These are phyloP conservation scores for Tolypocladium ophioglossoides DNA, from an alignment of 2,329 filamentous ascomycete genomes.

Conservation along the genomic window DNA sequence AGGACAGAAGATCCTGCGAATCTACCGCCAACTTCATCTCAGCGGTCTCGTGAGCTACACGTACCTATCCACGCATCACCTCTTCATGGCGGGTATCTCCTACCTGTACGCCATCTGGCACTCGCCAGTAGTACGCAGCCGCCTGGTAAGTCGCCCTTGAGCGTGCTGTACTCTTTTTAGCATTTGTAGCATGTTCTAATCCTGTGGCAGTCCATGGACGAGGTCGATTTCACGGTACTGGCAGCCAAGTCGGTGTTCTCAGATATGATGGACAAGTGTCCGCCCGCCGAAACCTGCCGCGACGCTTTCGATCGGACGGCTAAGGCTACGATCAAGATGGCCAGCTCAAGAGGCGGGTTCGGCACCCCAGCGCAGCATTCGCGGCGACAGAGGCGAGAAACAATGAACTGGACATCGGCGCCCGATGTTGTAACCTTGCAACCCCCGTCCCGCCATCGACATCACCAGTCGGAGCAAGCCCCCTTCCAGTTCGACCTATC, in stretches of 20 bases:
- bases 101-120: conserved; percentile 98
- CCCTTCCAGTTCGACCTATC: conserved; percentile 25
- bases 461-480: conserved; percentile 19
- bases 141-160: conserved; percentile 51
- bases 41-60: conserved; percentile 91
- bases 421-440: conserved; percentile 14
- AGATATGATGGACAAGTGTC: conserved; percentile 89
- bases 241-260: conserved; percentile 87
- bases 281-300: conserved; percentile 85
- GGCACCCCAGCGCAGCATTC: conserved; percentile 31
- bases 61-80: conserved; percentile 86
- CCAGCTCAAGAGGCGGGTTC: conserved; percentile 76
- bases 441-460: conserved; percentile 12
- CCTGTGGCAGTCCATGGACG: conserved; percentile 60
- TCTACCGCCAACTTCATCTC: conserved; percentile 83
- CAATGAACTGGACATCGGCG: conserved; percentile 18
- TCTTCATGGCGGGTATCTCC: conserved; percentile 95
- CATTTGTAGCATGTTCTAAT: neutral
- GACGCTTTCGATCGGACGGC: conserved; percentile 93
- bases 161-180: neutral
- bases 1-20: conserved; percentile 80
- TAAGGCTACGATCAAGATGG: conserved; percentile 93
- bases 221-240: conserved; percentile 94
- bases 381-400: conserved; percentile 15
- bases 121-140: conserved; percentile 75